phyloP scores from a whole-genome alignment of 495 filamentous ascomycete genomes.

The Penicillium alfredii region DNA sequence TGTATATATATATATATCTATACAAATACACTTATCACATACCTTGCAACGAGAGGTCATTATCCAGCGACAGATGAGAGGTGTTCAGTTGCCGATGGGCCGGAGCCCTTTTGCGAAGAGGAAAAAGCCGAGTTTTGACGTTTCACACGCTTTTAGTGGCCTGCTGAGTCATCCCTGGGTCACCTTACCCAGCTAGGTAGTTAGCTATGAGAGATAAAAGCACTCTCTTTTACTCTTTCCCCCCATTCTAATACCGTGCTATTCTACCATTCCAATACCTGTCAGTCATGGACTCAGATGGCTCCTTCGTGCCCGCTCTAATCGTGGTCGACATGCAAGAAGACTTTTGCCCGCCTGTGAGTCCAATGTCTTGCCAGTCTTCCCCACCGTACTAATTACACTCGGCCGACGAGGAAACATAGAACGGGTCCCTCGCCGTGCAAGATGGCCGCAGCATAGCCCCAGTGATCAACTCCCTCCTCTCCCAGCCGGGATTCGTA shows the following conservation, averaged over 20 bases:
- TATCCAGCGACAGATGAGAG: constrained; percentile 12
- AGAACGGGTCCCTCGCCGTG: constrained; percentile 83
- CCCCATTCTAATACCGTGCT: too few species aligned
- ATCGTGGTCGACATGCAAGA: constrained; percentile 89
- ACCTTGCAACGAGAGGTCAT: constrained; percentile 37
- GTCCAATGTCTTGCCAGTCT: constrained; percentile 4
- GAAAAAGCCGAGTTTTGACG: too few species aligned
- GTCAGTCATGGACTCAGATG: constrained; percentile 5
- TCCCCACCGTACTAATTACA: constrained; percentile 10
- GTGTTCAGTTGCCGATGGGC: constrained; percentile 6
- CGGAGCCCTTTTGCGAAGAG: too few species aligned
- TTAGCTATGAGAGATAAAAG: too few species aligned
- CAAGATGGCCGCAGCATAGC: constrained; percentile 61
- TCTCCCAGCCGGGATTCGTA: constrained; percentile 60
- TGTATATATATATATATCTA: too few species aligned
- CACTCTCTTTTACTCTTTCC: too few species aligned
- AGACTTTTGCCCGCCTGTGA: constrained; percentile 89
- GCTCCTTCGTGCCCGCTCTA: constrained; percentile 39
- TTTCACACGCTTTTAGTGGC: too few species aligned
- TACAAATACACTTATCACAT: constrained; percentile 14
- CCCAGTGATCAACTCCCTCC: constrained; percentile 67
- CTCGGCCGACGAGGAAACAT: constrained; percentile 2
- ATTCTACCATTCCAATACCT: too few species aligned
- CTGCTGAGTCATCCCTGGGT: too few species aligned
- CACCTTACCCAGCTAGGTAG: too few species aligned